Evolutionary conservation across 1,284 basidiomycete species (phyloP).

Genomic region (Filobasidium uniguttulatum): DNA sequence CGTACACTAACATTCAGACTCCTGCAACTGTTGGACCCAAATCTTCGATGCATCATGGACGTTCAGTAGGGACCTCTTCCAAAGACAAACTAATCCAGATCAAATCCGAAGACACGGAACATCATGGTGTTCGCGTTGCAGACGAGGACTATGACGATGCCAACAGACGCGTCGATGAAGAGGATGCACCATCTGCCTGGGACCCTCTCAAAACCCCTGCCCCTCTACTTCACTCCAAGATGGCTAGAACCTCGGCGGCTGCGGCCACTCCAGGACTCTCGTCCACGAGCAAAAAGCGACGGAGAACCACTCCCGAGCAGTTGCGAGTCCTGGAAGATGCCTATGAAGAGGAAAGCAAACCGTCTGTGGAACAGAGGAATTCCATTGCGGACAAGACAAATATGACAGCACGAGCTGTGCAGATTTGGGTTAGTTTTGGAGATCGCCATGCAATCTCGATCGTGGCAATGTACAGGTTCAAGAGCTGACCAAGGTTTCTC

Average conservation of each 20-base stretch:
- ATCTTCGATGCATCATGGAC: too few relatives aligned
- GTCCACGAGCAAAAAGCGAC: slow-evolving; percentile 10
- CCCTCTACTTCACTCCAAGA: not conserved
- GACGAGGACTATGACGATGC: not conserved
- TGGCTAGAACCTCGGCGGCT: not conserved
- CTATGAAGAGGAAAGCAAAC: slow-evolving; percentile 14
- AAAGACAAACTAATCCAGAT: too few relatives aligned
- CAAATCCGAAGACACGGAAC: too few relatives aligned
- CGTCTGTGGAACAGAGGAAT: slow-evolving; percentile 14
- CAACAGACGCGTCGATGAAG: not conserved
- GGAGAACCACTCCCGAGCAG: slow-evolving; percentile 16
- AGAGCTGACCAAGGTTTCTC: not conserved
- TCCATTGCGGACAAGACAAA: slow-evolving; percentile 14
- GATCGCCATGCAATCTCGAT: not conserved
- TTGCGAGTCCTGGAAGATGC: slow-evolving; percentile 16
- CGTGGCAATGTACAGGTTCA: not conserved
- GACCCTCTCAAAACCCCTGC: too few relatives aligned
- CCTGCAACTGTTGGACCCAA: too few relatives aligned
- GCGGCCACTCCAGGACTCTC: not conserved
- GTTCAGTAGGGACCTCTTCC: too few relatives aligned
- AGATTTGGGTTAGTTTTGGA: slow-evolving; percentile 17
- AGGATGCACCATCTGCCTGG: too few relatives aligned
- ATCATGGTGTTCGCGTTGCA: too few relatives aligned
- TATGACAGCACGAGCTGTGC: slow-evolving; percentile 17
- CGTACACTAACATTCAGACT: too few relatives aligned